A percentile compares a stretch with the other conserved stretches of the same genome.
Conservation (phyloP, 441 rosid species). For the Lepidium campestre region DNA sequence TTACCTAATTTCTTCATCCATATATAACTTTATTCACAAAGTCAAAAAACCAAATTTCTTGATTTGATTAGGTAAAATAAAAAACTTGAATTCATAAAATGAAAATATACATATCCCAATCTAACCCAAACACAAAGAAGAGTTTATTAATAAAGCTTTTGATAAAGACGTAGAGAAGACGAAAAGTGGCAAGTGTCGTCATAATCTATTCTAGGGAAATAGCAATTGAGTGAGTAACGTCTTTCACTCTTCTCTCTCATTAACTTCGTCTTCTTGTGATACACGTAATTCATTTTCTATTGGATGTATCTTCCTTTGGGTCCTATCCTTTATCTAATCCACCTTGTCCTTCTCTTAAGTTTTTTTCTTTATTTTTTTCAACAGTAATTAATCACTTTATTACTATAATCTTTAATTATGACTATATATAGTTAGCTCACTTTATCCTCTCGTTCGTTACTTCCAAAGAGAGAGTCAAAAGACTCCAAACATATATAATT, state of each 20-base stretch:
- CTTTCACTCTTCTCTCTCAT: slow-evolving; percentile 2
- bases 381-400: background rate
- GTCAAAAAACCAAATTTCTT: no score
- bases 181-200: slow-evolving; percentile 9
- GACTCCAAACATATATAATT: no score
- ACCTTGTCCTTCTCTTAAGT: background rate
- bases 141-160: no score
- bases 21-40: background rate
- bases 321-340: slow-evolving; percentile 9
- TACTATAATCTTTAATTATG: no score
- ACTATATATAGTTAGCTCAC: no score
- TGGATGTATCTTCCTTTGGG: background rate
- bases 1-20: background rate
- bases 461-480: no score
- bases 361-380: background rate
- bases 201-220: background rate
- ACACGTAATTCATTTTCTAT: slow-evolving; percentile 9
- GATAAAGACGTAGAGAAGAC: slow-evolving; percentile 18
- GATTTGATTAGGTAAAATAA: no score
- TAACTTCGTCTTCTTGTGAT: background rate
- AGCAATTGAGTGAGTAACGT: slow-evolving; percentile 12
- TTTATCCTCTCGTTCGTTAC: no score
- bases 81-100: background rate
- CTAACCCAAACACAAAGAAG: background rate
- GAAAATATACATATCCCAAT: background rate